These are phyloP conservation scores for Marasmius tenuissimus DNA, from an alignment of 1,284 basidiomycete genomes.

Conservation along the genomic window DNA sequence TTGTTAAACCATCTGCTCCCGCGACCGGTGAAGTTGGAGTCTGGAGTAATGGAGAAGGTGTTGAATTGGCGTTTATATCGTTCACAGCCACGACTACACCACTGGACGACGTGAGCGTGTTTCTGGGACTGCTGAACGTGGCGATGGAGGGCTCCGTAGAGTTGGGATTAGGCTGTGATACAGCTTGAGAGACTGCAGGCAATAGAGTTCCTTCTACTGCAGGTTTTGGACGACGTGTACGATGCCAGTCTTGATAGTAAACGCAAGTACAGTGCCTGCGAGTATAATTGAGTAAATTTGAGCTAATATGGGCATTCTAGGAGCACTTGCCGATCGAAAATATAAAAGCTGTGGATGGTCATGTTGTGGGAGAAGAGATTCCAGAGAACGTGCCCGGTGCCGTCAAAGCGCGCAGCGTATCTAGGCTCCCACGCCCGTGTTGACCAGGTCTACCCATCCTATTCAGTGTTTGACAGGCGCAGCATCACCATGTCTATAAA, in stretches of 20 bases:
- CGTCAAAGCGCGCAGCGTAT: neutral
- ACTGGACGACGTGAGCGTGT: conserved; percentile 58
- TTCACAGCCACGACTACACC: conserved; percentile 70
- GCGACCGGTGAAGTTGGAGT: conserved; percentile 28
- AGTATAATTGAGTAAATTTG: neutral
- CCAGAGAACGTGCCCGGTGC: neutral
- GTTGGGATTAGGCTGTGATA: conserved; percentile 40
- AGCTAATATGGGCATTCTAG: neutral
- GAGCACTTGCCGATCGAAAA: conserved; percentile 76
- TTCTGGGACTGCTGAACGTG: conserved; percentile 55
- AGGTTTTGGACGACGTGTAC: conserved; percentile 70
- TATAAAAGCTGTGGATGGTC: conserved; percentile 88
- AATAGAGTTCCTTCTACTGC: conserved; percentile 72
- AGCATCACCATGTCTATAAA: neutral
- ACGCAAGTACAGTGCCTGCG: conserved; percentile 85
- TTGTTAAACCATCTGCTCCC: conserved; percentile 19
- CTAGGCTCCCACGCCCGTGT: neutral
- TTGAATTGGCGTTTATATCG: conserved; percentile 41
- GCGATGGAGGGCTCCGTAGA: conserved; percentile 32
- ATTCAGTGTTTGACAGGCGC: too few relatives aligned
- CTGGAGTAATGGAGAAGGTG: conserved; percentile 36
- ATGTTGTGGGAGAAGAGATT: conserved; percentile 40
- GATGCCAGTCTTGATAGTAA: conserved; percentile 94
- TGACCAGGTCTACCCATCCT: too few relatives aligned
- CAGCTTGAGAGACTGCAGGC: conserved; percentile 70